These are phyloP conservation scores for Ampelomyces quisqualis DNA, from an alignment of 2,329 filamentous ascomycete species.

Conservation along the genomic window DNA sequence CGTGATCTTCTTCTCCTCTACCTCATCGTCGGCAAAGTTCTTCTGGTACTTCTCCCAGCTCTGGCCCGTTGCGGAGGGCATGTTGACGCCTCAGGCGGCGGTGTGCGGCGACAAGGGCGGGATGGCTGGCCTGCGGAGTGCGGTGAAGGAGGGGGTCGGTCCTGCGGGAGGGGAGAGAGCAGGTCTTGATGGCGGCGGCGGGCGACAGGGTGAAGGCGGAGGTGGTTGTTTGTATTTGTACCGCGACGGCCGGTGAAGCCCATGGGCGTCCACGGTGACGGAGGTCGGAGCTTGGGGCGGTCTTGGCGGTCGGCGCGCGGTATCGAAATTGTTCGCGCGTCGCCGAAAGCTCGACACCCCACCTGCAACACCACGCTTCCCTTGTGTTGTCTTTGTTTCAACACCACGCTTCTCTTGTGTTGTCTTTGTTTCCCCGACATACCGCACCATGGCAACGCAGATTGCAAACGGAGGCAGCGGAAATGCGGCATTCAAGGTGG, in stretches of 20 bases:
- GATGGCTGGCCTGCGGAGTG: conserved; percentile 6
- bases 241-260: not conserved
- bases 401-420: conserved; percentile 23
- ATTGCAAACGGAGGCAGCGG: conserved; percentile 45
- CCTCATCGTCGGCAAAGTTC: conserved; percentile 92
- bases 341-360: conserved; percentile 22
- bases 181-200: conserved; percentile 26
- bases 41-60: conserved; percentile 99
- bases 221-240: conserved; percentile 5
- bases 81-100: conserved; percentile 44
- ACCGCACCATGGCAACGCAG: conserved; percentile 38
- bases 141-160: conserved; percentile 16
- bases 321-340: conserved; percentile 23
- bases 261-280: no score
- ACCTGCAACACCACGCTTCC: conserved; percentile 24
- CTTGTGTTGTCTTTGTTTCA: conserved; percentile 14
- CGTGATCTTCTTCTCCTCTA: conserved; percentile 99
- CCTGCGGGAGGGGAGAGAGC: conserved; percentile 18
- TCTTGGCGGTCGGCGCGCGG: conserved; percentile 24
- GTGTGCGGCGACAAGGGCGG: conserved; percentile 3
- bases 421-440: conserved; percentile 5
- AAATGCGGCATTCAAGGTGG: conserved; percentile 68
- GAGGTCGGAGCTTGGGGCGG: conserved; percentile 11
- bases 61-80: conserved; percentile 92
- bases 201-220: conserved; percentile 9